phyloP scores from a whole-genome alignment of 2,329 filamentous ascomycete species.

The Trichoderma lentiforme region DNA sequence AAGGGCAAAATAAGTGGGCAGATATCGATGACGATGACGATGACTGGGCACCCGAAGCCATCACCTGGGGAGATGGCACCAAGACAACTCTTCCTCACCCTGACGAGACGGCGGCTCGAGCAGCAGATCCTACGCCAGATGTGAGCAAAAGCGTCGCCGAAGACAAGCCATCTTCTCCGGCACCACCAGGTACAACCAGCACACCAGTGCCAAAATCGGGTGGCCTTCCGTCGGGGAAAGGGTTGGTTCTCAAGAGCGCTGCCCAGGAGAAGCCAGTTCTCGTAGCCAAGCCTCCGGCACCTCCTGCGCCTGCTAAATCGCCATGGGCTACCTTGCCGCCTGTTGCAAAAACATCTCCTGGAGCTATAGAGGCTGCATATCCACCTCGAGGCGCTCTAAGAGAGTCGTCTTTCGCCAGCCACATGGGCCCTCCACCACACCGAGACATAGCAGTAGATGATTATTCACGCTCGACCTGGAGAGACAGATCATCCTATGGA shows the following conservation, averaged over 20 bases:
- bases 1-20: constrained; percentile 80
- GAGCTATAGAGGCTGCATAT: constrained; percentile 54
- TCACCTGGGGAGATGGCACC: constrained; percentile 85
- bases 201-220: constrained; percentile 44
- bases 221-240: constrained; percentile 53
- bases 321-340: constrained; percentile 88
- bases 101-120: constrained; percentile 44
- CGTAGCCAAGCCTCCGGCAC: constrained; percentile 66
- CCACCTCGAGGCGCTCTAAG: constrained; percentile 48
- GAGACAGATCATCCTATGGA: constrained; percentile 61
- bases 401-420: constrained; percentile 52
- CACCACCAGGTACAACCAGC: constrained; percentile 33
- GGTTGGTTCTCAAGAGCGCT: constrained; percentile 62
- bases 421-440: constrained; percentile 47
- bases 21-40: constrained; percentile 88
- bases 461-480: constrained; percentile 80
- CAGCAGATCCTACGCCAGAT: constrained; percentile 27
- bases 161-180: constrained; percentile 47
- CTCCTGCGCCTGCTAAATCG: constrained; percentile 73
- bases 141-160: constrained; percentile 23
- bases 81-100: constrained; percentile 70
- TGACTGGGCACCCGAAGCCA: constrained; percentile 79
- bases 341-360: constrained; percentile 74
- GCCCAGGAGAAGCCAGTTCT: constrained; percentile 67
- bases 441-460: constrained; percentile 93